A percentile compares a stretch with the other conserved stretches of the same genome.
Conservation (phyloP, 768 basidiomycete genomes). For the Boletus pseudo-olivaceus region DNA sequence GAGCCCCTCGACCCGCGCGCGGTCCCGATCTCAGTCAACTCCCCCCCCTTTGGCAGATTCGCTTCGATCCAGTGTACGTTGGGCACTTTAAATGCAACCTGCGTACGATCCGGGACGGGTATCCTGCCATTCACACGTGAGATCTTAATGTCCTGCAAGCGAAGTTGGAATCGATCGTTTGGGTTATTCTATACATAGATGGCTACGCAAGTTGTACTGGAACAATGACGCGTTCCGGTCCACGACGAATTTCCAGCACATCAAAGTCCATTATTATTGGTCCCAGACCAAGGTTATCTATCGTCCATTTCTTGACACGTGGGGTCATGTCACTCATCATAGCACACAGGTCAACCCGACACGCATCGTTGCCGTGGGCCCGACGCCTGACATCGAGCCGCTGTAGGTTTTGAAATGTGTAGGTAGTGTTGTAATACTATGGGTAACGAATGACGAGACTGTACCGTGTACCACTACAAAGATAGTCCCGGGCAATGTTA, state of each 20-base stretch:
- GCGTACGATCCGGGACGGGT: conserved; percentile 79
- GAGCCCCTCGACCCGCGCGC: conserved; percentile 21
- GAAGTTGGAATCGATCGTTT: background rate
- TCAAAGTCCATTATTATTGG: conserved; percentile 44
- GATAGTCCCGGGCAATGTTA: background rate
- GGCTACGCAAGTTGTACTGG: conserved; percentile 91
- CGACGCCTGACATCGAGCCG: conserved; percentile 63
- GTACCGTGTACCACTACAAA: conserved; percentile 2
- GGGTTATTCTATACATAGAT: conserved; percentile 38
- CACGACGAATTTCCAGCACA: conserved; percentile 85
- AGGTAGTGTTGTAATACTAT: background rate
- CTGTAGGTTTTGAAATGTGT: conserved; percentile 31
- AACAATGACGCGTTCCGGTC: conserved; percentile 81
- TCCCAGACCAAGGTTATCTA: conserved; percentile 27
- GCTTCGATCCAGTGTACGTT: conserved; percentile 88
- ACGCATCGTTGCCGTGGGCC: conserved; percentile 74
- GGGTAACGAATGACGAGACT: background rate
- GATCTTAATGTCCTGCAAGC: background rate
- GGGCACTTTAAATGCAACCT: conserved; percentile 95
- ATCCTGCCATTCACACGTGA: conserved; percentile 72
- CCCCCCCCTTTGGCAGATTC: conserved; percentile 44
- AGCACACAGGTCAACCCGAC: conserved; percentile 69
- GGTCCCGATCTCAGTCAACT: background rate
- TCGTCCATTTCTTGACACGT: background rate
- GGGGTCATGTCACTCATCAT: background rate